Conservation (phyloP, 2,329 filamentous ascomycete genomes). For the Coniochaeta sp. region DNA sequence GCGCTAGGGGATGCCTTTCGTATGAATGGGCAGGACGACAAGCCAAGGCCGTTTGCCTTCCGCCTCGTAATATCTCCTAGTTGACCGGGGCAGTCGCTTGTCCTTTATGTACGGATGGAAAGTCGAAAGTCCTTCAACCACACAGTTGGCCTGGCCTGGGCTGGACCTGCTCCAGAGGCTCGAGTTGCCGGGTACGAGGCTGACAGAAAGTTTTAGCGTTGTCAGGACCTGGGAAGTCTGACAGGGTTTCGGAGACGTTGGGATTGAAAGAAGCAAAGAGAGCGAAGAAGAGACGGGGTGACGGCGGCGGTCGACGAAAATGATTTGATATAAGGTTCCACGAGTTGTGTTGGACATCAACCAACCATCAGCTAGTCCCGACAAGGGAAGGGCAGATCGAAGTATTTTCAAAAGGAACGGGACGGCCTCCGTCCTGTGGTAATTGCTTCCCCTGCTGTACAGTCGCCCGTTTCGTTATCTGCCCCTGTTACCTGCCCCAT, state of each 20-base stretch:
- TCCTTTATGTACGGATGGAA: background rate
- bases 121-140: background rate
- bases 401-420: background rate
- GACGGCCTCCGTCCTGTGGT: background rate
- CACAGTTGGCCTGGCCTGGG: background rate
- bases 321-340: conserved; percentile 1
- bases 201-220: background rate
- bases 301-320: background rate
- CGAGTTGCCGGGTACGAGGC: background rate
- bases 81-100: background rate
- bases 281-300: background rate
- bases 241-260: background rate
- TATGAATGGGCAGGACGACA: conserved; percentile 21
- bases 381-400: background rate
- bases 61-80: conserved; percentile 4
- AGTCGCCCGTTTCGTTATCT: conserved; percentile 11
- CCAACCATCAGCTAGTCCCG: background rate
- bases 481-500: conserved; percentile 5
- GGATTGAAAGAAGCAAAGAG: background rate
- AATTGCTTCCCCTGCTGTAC: background rate
- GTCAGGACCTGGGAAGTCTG: background rate
- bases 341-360: background rate
- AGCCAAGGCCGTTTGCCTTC: conserved; percentile 19
- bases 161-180: background rate
- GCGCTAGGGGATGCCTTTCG: conserved; percentile 23